These are phyloP conservation scores for Colletotrichum gigasporum DNA, from an alignment of 2,329 filamentous ascomycete genomes.

Conservation along the genomic window DNA sequence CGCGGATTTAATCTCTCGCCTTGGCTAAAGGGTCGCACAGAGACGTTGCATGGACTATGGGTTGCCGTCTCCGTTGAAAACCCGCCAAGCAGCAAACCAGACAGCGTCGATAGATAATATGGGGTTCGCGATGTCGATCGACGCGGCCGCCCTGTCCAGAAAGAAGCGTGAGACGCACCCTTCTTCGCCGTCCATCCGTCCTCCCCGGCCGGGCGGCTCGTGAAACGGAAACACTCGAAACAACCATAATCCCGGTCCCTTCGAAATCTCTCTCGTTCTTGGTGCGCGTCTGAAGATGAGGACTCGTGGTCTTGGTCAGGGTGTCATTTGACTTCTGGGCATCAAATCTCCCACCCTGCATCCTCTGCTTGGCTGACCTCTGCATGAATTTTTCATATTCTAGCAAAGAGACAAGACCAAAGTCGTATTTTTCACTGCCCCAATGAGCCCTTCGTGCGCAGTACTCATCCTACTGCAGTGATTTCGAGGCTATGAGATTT, in stretches of 20 bases:
- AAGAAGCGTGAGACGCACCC: not conserved
- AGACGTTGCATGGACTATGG: constrained; percentile 17
- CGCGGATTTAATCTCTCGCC: no score
- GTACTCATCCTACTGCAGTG: no score
- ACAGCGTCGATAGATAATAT: not conserved
- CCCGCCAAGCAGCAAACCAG: constrained; percentile 3
- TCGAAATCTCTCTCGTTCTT: not conserved
- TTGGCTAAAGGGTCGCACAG: constrained; percentile 11
- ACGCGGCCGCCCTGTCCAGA: no score
- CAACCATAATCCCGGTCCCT: constrained; percentile 11
- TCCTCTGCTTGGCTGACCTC: not conserved
- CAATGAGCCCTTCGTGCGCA: no score
- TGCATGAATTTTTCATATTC: no score
- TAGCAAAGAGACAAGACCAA: no score
- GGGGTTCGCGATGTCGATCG: constrained; percentile 4
- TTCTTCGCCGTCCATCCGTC: not conserved
- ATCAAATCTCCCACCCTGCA: not conserved
- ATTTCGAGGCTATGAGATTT: no score
- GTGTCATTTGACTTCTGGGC: no score
- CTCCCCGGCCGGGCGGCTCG: not conserved
- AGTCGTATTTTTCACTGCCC: no score
- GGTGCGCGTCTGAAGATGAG: not conserved
- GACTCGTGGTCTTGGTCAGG: no score
- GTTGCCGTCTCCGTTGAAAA: constrained; percentile 4
- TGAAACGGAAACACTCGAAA: constrained; percentile 17